These are phyloP conservation scores for Zygosaccharomyces bailii DNA, from an alignment of 805 yeast genomes.

Conservation along the genomic window DNA sequence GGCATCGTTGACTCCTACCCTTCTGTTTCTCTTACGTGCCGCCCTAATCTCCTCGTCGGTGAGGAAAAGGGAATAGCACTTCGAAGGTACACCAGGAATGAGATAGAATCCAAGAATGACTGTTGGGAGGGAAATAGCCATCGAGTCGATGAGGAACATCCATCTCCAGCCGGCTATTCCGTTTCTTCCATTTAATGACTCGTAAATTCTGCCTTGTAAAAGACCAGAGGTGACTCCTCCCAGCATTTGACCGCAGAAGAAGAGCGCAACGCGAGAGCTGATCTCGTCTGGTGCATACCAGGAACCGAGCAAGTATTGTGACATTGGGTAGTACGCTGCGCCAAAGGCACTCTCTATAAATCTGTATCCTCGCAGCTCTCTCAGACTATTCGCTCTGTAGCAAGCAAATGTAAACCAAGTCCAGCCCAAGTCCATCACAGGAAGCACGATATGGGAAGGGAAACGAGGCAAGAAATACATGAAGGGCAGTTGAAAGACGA, in stretches of 20 bases:
- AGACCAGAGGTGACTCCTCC: constrained; percentile 56
- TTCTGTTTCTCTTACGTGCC: constrained; percentile 43
- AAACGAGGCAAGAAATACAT: constrained; percentile 54
- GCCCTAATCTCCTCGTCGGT: constrained; percentile 57
- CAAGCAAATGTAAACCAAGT: constrained; percentile 59
- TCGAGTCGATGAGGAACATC: constrained; percentile 63
- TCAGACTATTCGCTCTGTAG: constrained; percentile 47
- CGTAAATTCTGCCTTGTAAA: constrained; percentile 44
- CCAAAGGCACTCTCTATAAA: constrained; percentile 70
- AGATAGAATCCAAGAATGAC: constrained; percentile 47
- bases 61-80: constrained; percentile 52
- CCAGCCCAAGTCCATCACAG: constrained; percentile 64
- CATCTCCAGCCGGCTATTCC: constrained; percentile 63
- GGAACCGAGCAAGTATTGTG: constrained; percentile 56
- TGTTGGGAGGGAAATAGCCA: constrained; percentile 46
- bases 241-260: constrained; percentile 49
- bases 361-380: constrained; percentile 56
- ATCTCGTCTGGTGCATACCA: constrained; percentile 61
- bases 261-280: constrained; percentile 58
- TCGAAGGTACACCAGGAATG: constrained; percentile 60
- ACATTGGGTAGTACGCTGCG: constrained; percentile 62
- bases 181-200: constrained; percentile 40
- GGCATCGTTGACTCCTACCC: constrained; percentile 37
- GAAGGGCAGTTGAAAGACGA: constrained; percentile 63
- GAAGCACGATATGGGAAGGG: constrained; percentile 49